phyloP scores from a whole-genome alignment of 768 basidiomycete genomes.

The Russula ochroleuca region DNA sequence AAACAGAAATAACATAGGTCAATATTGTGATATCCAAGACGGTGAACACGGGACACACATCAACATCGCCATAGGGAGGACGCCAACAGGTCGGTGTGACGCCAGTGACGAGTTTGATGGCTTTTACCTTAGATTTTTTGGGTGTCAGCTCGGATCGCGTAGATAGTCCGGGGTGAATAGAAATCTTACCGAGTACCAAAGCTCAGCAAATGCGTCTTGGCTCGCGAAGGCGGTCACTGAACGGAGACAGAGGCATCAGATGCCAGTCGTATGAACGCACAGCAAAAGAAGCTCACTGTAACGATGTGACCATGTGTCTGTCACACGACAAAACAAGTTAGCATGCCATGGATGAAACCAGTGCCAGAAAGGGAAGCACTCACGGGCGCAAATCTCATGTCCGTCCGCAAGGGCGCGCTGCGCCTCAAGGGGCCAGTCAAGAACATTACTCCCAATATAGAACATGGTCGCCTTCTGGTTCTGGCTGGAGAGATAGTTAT shows the following conservation, averaged over 20 bases:
- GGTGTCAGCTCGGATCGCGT: not conserved
- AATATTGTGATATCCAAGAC: not conserved
- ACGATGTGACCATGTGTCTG: constrained; percentile 50
- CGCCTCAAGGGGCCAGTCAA: constrained; percentile 54
- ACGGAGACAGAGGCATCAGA: not conserved
- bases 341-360: not conserved
- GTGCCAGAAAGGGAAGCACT: constrained; percentile 32
- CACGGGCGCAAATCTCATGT: constrained; percentile 53
- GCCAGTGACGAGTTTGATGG: constrained; percentile 51
- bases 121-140: constrained; percentile 40
- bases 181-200: constrained; percentile 58
- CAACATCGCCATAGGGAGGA: constrained; percentile 64
- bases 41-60: constrained; percentile 31
- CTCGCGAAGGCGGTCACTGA: constrained; percentile 58
- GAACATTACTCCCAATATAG: constrained; percentile 55
- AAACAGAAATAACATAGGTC: too few species aligned
- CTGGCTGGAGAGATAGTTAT: constrained; percentile 47
- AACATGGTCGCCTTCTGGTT: constrained; percentile 65
- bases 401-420: constrained; percentile 51
- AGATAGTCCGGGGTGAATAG: not conserved
- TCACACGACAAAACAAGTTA: not conserved
- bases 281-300: constrained; percentile 35
- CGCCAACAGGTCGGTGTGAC: constrained; percentile 58
- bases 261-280: not conserved
- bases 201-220: constrained; percentile 67